These are phyloP conservation scores for Sambucus nigra DNA, from an alignment of 129 eudicot species.

Conservation along the genomic window DNA sequence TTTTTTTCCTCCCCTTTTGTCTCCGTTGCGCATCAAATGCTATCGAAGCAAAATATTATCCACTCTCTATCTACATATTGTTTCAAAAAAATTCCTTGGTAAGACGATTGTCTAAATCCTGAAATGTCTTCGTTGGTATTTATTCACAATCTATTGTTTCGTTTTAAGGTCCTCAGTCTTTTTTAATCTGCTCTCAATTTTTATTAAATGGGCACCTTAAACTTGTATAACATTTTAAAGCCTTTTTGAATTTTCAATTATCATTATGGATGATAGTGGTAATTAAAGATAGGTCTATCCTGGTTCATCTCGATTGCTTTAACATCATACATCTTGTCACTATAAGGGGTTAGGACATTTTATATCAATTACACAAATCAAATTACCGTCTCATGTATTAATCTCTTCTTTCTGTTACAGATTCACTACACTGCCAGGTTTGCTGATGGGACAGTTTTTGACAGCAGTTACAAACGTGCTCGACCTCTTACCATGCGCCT, in stretches of 20 bases:
- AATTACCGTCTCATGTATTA: no score
- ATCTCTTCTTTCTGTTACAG: constrained; percentile 20
- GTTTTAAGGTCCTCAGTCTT: no score
- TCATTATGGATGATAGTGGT: background rate
- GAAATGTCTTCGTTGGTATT: no score
- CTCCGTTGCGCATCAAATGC: no score
- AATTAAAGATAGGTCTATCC: background rate
- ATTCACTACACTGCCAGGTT: constrained; percentile 91
- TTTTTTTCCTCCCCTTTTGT: no score
- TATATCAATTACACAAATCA: background rate
- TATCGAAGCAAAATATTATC: no score
- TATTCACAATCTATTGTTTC: no score
- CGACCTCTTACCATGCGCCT: constrained; percentile 87
- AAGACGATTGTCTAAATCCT: no score
- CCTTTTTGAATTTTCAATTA: no score
- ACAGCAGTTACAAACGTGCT: constrained; percentile 85
- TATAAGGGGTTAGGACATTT: background rate
- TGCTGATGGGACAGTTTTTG: constrained; percentile 83
- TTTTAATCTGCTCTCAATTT: no score
- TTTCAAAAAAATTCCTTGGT: no score
- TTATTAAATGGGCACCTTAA: background rate
- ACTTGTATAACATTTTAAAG: background rate
- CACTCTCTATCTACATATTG: no score
- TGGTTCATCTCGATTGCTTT: background rate
- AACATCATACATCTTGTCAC: background rate